phyloP scores from a whole-genome alignment of 768 basidiomycete species.

The Gelatoporia subvermispora region DNA sequence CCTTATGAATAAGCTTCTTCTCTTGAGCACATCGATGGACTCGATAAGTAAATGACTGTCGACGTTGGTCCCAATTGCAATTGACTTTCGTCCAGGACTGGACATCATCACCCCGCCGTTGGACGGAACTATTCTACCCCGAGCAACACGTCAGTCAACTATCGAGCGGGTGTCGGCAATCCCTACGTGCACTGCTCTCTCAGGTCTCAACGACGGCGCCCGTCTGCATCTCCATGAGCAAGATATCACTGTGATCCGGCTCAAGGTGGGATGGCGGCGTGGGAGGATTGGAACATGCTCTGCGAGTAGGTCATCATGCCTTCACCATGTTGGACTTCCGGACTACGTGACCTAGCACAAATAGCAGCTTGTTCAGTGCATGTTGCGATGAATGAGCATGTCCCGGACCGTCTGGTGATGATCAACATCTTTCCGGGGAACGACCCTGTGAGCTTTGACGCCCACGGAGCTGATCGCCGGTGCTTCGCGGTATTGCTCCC shows the following conservation, averaged over 20 bases:
- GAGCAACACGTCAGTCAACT: constrained; percentile 85
- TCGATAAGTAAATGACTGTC: constrained; percentile 10
- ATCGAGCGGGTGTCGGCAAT: constrained; percentile 68
- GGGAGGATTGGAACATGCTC: constrained; percentile 60
- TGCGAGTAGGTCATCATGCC: too few species aligned
- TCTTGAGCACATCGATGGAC: constrained; percentile 42
- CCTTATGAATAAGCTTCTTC: constrained; percentile 64
- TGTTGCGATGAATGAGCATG: too few species aligned
- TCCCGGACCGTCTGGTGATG: too few species aligned
- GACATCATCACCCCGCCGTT: constrained; percentile 88
- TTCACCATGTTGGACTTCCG: too few species aligned
- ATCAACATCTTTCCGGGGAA: too few species aligned
- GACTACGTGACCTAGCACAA: too few species aligned
- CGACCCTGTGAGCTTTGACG: too few species aligned
- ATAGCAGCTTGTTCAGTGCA: too few species aligned
- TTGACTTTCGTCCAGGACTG: constrained; percentile 34
- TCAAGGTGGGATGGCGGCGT: constrained; percentile 49
- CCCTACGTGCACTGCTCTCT: constrained; percentile 27
- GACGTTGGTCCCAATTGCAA: background rate
- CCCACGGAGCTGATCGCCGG: too few species aligned
- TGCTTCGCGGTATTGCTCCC: too few species aligned
- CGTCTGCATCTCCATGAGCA: constrained; percentile 38
- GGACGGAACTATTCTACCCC: constrained; percentile 89
- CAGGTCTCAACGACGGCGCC: constrained; percentile 39
- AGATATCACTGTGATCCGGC: constrained; percentile 40